Evolutionary conservation across 805 yeast genomes (phyloP).

Genomic region (Suhomyces emberorum): DNA sequence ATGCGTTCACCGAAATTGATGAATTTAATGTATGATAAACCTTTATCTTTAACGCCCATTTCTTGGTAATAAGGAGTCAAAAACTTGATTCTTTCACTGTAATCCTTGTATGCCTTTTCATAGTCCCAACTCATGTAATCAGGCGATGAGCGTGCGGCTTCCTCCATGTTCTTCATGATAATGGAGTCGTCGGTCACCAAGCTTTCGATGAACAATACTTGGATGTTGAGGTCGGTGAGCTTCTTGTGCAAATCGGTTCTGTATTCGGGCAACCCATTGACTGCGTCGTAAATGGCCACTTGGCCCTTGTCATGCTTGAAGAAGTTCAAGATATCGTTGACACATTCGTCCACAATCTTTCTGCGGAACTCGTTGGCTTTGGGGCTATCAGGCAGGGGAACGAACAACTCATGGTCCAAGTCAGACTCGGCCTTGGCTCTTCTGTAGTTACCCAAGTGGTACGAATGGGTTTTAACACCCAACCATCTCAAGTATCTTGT

Average conservation of each 20-base stretch:
- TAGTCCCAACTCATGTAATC: slow-evolving; percentile 80
- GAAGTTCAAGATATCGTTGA: slow-evolving; percentile 65
- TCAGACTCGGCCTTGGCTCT: slow-evolving; percentile 51
- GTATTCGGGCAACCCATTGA: slow-evolving; percentile 73
- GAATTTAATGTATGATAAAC: slow-evolving; percentile 74
- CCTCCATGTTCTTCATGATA: slow-evolving; percentile 66
- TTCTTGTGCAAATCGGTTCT: slow-evolving; percentile 55
- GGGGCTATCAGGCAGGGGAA: slow-evolving; percentile 47
- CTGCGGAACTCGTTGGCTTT: slow-evolving; percentile 53
- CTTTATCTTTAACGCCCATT: slow-evolving; percentile 50
- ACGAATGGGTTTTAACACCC: slow-evolving; percentile 88
- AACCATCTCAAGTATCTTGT: slow-evolving; percentile 94
- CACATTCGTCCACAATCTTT: slow-evolving; percentile 58
- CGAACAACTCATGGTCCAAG: slow-evolving; percentile 66
- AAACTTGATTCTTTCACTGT: slow-evolving; percentile 63
- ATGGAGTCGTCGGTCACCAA: slow-evolving; percentile 70
- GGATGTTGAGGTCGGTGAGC: slow-evolving; percentile 59
- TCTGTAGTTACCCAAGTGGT: slow-evolving; percentile 90
- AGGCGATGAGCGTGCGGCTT: slow-evolving; percentile 82
- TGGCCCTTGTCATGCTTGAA: slow-evolving; percentile 82
- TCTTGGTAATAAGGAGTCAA: slow-evolving; percentile 73
- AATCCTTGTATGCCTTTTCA: slow-evolving; percentile 72
- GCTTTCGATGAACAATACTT: slow-evolving; percentile 84
- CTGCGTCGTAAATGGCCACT: slow-evolving; percentile 94
- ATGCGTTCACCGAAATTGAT: slow-evolving; percentile 87